Base-by-base conservation (phyloP, 2,329 filamentous ascomycete species). In the Lecanicillium sp. region DNA sequence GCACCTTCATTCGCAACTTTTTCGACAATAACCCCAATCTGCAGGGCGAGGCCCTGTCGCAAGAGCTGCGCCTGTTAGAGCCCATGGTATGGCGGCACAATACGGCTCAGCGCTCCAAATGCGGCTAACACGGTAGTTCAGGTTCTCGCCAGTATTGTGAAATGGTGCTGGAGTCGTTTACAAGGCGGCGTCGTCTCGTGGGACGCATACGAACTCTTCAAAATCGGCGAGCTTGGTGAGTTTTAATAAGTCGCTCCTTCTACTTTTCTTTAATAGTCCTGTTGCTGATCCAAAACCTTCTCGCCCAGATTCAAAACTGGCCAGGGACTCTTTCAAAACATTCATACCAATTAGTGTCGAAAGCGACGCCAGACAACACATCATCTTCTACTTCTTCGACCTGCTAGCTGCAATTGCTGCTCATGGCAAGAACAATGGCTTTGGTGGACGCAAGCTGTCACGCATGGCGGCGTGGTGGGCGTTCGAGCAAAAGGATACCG, bases 391-490 rank as follows among this genome's bases (percentile, higher is more conserved):
- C 63, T 96, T 95, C 63, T 98, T 96, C 62, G 90, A 96, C 51
- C 77, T 98, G 1, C 66, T 98, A 32, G 80, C 90, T 4, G 87
- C 90, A 7, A 79, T 95, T 50, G 89, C 92, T 25, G 92, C 92
- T 12, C 86, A 95, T 53, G 86, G 86, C 49, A 96, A 96, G 65
- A 79, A 71, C 39, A 98, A 98, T 58, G 92, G 92, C 31, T 77
- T 98, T 46, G 86, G 88, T 44, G 92, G 92, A 18, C 80, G 89
- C 47, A 96, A 96, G 60, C 73, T 98, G 39, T 96, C 92, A 9
- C 78, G 92, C 48, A 86, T 94, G 73, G 92, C 90, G 29, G 88
- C 89, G 33, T 98, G 92, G 92, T 98, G 92, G 92, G 88, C 90
- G 1, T 98, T 98, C 57, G 90, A 95, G 54, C 86, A 94, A 49